A percentile compares a stretch with the other conserved stretches of the same genome.
Conservation (phyloP, 2,329 filamentous ascomycete species). For the Cladosporium sp. region DNA sequence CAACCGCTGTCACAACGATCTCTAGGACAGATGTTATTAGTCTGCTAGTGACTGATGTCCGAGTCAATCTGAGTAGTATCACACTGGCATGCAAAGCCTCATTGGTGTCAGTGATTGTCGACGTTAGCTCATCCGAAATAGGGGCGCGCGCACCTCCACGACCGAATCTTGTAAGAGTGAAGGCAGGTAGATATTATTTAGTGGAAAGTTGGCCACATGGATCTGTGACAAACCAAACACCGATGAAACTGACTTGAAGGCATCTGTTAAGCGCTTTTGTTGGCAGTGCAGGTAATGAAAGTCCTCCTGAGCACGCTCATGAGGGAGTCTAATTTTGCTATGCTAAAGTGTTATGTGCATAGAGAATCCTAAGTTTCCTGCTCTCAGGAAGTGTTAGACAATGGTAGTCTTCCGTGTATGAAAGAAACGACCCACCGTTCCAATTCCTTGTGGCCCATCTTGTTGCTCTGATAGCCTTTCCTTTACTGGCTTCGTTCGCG, state of each 20-base stretch:
- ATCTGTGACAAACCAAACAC: background rate
- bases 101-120: background rate
- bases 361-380: background rate
- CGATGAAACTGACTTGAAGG: background rate
- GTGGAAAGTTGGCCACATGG: background rate
- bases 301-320: background rate
- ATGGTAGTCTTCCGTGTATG: background rate
- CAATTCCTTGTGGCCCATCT: background rate
- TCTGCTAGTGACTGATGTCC: background rate
- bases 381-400: background rate
- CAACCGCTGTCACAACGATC: background rate
- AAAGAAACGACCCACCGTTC: background rate
- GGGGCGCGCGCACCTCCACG: background rate
- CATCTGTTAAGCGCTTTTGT: background rate
- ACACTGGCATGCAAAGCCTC: background rate
- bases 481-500: background rate
- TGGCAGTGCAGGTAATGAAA: background rate
- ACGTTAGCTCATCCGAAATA: background rate
- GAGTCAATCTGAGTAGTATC: background rate
- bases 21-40: background rate
- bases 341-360: background rate
- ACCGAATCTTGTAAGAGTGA: background rate
- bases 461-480: background rate
- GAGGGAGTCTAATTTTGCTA: background rate
- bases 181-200: background rate